phyloP scores from a whole-genome alignment of 2,329 filamentous ascomycete species.

The Nemania sp. region DNA sequence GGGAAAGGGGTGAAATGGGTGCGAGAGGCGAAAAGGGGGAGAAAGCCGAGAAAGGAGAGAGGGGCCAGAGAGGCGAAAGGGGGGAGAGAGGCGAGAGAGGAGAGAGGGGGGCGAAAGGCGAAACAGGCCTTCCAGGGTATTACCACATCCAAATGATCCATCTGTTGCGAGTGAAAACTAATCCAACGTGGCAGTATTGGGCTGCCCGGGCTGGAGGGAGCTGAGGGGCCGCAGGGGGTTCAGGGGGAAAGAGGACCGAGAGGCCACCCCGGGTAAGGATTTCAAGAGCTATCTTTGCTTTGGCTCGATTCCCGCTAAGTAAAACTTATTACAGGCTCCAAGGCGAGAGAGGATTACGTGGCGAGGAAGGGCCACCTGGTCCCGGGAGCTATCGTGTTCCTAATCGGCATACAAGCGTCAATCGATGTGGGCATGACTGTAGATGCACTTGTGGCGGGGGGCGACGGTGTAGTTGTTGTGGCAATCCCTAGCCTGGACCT shows the following conservation, averaged over 20 bases:
- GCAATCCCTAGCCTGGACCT: too few species aligned
- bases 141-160: not conserved
- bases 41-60: too few species aligned
- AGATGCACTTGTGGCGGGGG: not conserved
- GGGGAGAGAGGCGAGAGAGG: not conserved
- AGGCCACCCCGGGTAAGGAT: not conserved
- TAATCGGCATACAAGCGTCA: not conserved
- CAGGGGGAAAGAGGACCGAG: conserved; percentile 4
- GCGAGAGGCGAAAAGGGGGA: not conserved
- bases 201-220: not conserved
- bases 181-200: not conserved
- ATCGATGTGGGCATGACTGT: not conserved
- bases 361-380: not conserved
- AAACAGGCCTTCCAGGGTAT: conserved; percentile 13
- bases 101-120: not conserved
- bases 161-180: not conserved
- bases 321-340: not conserved
- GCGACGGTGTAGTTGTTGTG: not conserved
- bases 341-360: conserved; percentile 6
- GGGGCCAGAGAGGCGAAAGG: not conserved
- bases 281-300: not conserved
- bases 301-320: not conserved
- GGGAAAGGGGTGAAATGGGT: not conserved
- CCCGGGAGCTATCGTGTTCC: not conserved
- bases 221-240: not conserved